Evolutionary conservation across 208 protist species (phyloP), one percentile per base, ranked within the genome.

Genomic region (Leishmania guyanensis): DNA sequence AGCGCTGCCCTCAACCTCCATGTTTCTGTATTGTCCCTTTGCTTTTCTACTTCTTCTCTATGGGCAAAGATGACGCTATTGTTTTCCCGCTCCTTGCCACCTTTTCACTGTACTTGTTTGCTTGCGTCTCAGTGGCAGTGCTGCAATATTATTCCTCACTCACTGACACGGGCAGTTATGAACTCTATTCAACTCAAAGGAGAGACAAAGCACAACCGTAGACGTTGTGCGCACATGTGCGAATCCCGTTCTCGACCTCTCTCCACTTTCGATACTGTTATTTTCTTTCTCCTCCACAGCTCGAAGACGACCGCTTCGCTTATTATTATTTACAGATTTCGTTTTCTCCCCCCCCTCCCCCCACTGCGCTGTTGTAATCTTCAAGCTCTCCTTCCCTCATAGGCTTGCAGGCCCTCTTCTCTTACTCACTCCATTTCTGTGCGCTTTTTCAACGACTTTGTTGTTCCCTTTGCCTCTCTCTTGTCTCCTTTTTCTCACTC

Each of bases 41-140:
- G 8, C 20, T 69, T 56, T 43, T 54, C n/a, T 75, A 64, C 77
- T 77, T 43, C 39, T 73, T 77, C 74, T 66, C 29, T 50, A 46
- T 75, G 68, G 43, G 33, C 22, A n/a, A 72, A 72, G 29, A 51
- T 72, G 46, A 22, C 68, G 68, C 39, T 29, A n/a, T 72, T 12
- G 10, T 72, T 51, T 16, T 72, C 36, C 68, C 46, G 36, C 36
- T 72, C 22, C 43, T 53, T 51, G 43, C 68, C 68, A 17, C 68
- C 22, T 48, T 51, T 72, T 72, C 43, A 39, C 36, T 50, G 20
- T 71, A 43, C 39, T 71, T 71, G 4, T 50, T 71, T 71, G 14
- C 17, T n/a, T 53, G 33, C 51, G 9, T 50, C n/a, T 53, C 33
- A 8, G 56, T 2, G 33, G 36, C 33, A 71, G 36, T 72, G 43